A percentile compares a stretch with the other conserved stretches of the same genome.
Evolutionary conservation across 768 basidiomycete genomes (phyloP).

Genomic region (Leccinum arenicola): DNA sequence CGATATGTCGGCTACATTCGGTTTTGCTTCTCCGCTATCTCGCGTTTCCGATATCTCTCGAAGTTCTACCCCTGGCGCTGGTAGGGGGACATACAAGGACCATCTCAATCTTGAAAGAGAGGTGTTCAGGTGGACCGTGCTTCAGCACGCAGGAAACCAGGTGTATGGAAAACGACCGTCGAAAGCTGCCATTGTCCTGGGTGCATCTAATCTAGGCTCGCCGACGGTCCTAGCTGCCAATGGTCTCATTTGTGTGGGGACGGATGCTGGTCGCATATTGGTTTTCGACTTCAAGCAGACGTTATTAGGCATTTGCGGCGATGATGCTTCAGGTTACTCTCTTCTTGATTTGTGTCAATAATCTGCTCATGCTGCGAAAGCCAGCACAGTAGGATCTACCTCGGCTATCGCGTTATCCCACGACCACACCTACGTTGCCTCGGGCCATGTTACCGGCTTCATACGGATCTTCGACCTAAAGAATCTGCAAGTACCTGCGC

Average conservation of each 20-base stretch:
- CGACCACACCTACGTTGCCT: constrained; percentile 90
- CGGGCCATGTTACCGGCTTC: constrained; percentile 81
- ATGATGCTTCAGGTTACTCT: constrained; percentile 56
- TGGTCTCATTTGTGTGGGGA: constrained; percentile 88
- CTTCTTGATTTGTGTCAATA: constrained; percentile 6
- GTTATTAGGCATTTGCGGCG: constrained; percentile 75
- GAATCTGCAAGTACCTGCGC: constrained; percentile 62
- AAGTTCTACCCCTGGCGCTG: constrained; percentile 52
- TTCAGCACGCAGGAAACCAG: constrained; percentile 56
- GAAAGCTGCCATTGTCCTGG: constrained; percentile 63
- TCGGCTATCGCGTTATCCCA: constrained; percentile 90
- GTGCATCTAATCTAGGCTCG: constrained; percentile 51
- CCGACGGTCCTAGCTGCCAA: constrained; percentile 85
- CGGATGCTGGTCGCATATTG: constrained; percentile 68
- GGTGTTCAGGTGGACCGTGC: constrained; percentile 73
- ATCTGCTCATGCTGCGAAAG: constrained; percentile 38
- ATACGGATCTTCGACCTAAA: constrained; percentile 85
- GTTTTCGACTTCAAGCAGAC: constrained; percentile 93
- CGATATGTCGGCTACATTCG: constrained; percentile 42
- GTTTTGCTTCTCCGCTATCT: constrained; percentile 54
- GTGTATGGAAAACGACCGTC: constrained; percentile 50
- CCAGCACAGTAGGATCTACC: constrained; percentile 64
- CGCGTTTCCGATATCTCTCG: constrained; percentile 72
- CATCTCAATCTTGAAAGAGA: constrained; percentile 40
- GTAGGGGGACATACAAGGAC: constrained; percentile 19